Conservation (phyloP, 2,329 filamentous ascomycete species). For the Hypoxylon sp. region DNA sequence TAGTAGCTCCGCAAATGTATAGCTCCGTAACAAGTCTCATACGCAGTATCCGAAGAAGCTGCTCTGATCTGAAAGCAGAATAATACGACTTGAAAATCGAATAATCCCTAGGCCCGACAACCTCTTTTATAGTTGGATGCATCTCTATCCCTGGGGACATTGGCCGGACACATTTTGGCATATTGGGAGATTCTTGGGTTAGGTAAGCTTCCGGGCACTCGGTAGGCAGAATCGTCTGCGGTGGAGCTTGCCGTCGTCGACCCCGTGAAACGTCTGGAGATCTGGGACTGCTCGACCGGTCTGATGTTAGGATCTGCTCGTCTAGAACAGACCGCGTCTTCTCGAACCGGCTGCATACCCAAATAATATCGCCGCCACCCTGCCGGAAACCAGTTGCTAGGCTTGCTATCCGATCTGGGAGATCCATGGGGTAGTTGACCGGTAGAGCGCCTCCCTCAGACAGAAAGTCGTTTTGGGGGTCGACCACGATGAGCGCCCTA, state of each 20-base stretch:
- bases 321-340: constrained; percentile 71
- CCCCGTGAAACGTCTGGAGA: constrained; percentile 43
- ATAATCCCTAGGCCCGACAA: constrained; percentile 65
- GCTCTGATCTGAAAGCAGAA: constrained; percentile 85
- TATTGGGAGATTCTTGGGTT: constrained; percentile 54
- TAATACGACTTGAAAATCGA: constrained; percentile 81
- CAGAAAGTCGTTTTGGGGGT: constrained; percentile 93
- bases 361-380: constrained; percentile 80
- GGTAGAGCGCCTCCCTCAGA: constrained; percentile 76
- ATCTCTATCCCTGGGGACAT: constrained; percentile 64
- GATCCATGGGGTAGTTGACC: constrained; percentile 73
- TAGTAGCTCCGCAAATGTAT: constrained; percentile 88
- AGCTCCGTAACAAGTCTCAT: constrained; percentile 90
- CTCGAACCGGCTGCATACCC: constrained; percentile 84
- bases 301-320: constrained; percentile 64
- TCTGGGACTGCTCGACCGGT: constrained; percentile 46
- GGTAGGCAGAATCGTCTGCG: constrained; percentile 47
- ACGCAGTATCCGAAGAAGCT: constrained; percentile 82
- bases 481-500: constrained; percentile 84
- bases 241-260: constrained; percentile 47
- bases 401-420: constrained; percentile 75
- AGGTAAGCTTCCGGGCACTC: constrained; percentile 58
- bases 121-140: constrained; percentile 59
- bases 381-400: constrained; percentile 82
- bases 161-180: constrained; percentile 61